Evolutionary conservation across 371 early-diverging fungal genomes (phyloP).

Genomic region (Zychaea mexicana): DNA sequence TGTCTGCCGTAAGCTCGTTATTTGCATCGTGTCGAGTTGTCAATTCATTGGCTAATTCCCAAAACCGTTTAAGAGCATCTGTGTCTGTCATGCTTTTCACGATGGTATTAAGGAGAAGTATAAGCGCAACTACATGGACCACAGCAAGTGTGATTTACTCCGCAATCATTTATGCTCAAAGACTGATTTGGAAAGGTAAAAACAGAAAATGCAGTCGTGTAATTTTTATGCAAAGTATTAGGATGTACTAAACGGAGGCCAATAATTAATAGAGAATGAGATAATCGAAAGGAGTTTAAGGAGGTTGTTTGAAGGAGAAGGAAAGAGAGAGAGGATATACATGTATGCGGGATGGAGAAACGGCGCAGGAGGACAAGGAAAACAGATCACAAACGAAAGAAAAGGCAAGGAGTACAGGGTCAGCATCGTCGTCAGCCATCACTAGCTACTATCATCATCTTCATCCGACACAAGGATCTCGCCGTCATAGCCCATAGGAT

Average conservation of each 20-base stretch:
- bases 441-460: constrained; percentile 1
- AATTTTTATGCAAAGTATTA: not conserved
- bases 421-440: not conserved
- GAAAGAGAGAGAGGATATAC: not conserved
- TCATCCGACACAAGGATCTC: constrained; percentile 8
- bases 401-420: not conserved
- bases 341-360: not conserved
- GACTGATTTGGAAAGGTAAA: too few species aligned
- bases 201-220: not conserved
- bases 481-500: constrained; percentile 70
- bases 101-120: constrained; percentile 1
- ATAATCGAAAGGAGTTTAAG: not conserved
- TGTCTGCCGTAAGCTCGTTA: constrained; percentile 28
- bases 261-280: not conserved
- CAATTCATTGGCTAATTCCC: constrained; percentile 34
- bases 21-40: constrained; percentile 33
- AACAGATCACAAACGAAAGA: not conserved
- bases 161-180: too few species aligned
- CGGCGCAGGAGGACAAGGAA: not conserved
- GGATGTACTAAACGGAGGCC: too few species aligned
- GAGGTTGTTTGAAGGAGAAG: constrained; percentile 1
- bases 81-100: constrained; percentile 34
- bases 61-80: constrained; percentile 32
- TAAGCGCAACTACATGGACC: not conserved
- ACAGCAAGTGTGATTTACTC: too few species aligned